These are phyloP conservation scores for Scedosporium dehoogii DNA, from an alignment of 2,329 filamentous ascomycete genomes.

Conservation along the genomic window DNA sequence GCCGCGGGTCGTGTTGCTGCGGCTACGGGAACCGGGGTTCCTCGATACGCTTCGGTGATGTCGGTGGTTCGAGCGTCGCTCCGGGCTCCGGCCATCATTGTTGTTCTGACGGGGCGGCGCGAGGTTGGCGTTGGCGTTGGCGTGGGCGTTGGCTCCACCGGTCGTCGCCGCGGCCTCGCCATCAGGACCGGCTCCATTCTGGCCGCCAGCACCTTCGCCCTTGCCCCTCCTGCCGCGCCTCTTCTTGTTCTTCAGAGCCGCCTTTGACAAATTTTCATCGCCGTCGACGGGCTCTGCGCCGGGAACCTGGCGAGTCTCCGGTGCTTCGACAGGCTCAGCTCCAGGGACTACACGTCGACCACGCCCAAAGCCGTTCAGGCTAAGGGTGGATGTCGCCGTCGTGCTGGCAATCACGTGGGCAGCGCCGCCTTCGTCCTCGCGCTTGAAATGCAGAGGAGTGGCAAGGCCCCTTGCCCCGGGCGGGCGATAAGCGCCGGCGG, in stretches of 20 bases:
- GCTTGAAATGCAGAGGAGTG: slow-evolving; percentile 91
- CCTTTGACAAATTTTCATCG: slow-evolving; percentile 71
- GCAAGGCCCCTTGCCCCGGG: slow-evolving; percentile 82
- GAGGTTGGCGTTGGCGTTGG: slow-evolving; percentile 31
- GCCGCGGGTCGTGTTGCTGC: slow-evolving; percentile 39
- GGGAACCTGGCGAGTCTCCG: slow-evolving; percentile 52
- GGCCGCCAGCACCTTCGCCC: slow-evolving; percentile 54
- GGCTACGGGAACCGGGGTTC: slow-evolving; percentile 36
- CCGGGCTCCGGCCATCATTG: slow-evolving; percentile 47
- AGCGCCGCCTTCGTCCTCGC: slow-evolving; percentile 90
- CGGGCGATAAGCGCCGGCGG: slow-evolving; percentile 91
- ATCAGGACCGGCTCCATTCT: slow-evolving; percentile 11
- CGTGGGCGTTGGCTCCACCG: slow-evolving; percentile 18
- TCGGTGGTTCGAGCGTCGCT: slow-evolving; percentile 40
- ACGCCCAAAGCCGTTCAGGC: slow-evolving; percentile 71
- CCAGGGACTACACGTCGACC: slow-evolving; percentile 74
- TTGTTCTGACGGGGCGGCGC: slow-evolving; percentile 34
- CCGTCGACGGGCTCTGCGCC: slow-evolving; percentile 53
- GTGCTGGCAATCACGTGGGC: slow-evolving; percentile 54
- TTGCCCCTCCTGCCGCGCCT: slow-evolving; percentile 89
- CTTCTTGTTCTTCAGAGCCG: slow-evolving; percentile 95
- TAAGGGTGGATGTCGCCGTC: slow-evolving; percentile 52
- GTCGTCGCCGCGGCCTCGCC: slow-evolving; percentile 20
- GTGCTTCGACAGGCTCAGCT: slow-evolving; percentile 50
- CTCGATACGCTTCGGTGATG: slow-evolving; percentile 49